phyloP scores from a whole-genome alignment of 2,329 filamentous ascomycete genomes.

The Acrodontium crateriforme region DNA sequence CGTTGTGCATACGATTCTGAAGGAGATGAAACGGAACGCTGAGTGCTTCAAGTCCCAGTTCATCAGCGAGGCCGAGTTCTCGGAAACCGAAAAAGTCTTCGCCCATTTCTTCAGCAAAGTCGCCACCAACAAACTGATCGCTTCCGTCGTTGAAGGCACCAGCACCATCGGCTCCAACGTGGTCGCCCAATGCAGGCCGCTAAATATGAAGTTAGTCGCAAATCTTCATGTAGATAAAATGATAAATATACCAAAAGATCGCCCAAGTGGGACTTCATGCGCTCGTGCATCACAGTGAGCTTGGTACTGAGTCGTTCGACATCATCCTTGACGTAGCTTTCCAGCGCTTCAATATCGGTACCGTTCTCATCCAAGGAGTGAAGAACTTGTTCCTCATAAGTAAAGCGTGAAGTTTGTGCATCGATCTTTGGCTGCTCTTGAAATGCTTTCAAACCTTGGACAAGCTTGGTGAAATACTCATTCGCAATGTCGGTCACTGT shows the following conservation, averaged over 20 bases:
- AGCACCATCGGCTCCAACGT: slow-evolving; percentile 69
- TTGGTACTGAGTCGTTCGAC: slow-evolving; percentile 74
- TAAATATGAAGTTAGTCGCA: slow-evolving; percentile 9
- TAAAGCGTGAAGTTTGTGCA: slow-evolving; percentile 46
- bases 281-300: slow-evolving; percentile 73
- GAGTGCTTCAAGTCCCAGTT: slow-evolving; percentile 75
- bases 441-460: slow-evolving; percentile 67
- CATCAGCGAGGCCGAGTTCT: slow-evolving; percentile 79
- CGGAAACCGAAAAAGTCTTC: slow-evolving; percentile 99
- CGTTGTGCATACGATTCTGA: slow-evolving; percentile 76
- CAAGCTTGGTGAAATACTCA: slow-evolving; percentile 79
- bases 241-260: slow-evolving; percentile 57
- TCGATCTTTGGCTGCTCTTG: slow-evolving; percentile 59
- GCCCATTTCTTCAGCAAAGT: slow-evolving; percentile 93
- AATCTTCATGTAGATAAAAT: not conserved
- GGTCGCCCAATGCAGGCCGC: slow-evolving; percentile 66
- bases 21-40: slow-evolving; percentile 89
- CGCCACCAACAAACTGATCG: slow-evolving; percentile 90
- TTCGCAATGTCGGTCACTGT: slow-evolving; percentile 77
- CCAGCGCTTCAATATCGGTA: slow-evolving; percentile 64
- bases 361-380: slow-evolving; percentile 79
- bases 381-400: slow-evolving; percentile 70
- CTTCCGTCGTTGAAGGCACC: slow-evolving; percentile 91
- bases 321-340: slow-evolving; percentile 82
- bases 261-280: slow-evolving; percentile 86